Percentiles rank a stretch among this genome's conserved stretches.
phyloP scores from a whole-genome alignment of 768 basidiomycete species.

The button mushroom (Agaricus bisporus) region DNA sequence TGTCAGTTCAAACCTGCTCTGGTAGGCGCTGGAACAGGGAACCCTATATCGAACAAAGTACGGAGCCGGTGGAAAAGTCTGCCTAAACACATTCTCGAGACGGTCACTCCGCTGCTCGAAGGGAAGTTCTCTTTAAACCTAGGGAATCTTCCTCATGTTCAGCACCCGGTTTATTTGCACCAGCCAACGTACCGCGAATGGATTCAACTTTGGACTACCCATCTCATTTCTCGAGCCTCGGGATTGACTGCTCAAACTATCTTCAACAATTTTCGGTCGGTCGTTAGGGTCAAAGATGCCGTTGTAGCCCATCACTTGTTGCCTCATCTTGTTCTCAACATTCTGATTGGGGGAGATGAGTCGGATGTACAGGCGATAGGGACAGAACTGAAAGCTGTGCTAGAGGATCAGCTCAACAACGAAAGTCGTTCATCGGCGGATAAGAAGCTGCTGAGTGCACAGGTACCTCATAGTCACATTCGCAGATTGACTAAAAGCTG shows the following conservation, averaged over 20 bases:
- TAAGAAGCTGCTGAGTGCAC: slow-evolving; percentile 88
- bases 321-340: slow-evolving; percentile 86
- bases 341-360: slow-evolving; percentile 70
- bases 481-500: background rate
- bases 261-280: slow-evolving; percentile 73
- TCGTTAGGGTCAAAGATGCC: slow-evolving; percentile 83
- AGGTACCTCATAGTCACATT: slow-evolving; percentile 42
- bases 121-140: slow-evolving; percentile 53
- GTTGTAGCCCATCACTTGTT: slow-evolving; percentile 89
- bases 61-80: slow-evolving; percentile 74
- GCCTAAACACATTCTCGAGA: slow-evolving; percentile 81
- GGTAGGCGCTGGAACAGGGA: slow-evolving; percentile 43
- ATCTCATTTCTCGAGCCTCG: slow-evolving; percentile 66
- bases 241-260: slow-evolving; percentile 55
- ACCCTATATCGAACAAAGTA: slow-evolving; percentile 55
- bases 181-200: slow-evolving; percentile 90
- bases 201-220: slow-evolving; percentile 84
- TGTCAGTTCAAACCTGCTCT: slow-evolving; percentile 83
- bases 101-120: slow-evolving; percentile 77
- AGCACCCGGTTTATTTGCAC: slow-evolving; percentile 74
- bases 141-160: slow-evolving; percentile 28
- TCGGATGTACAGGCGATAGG: slow-evolving; percentile 60
- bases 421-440: slow-evolving; percentile 57
- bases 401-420: slow-evolving; percentile 78
- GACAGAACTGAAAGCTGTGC: slow-evolving; percentile 70